Evolutionary conservation across 1,284 basidiomycete species (phyloP).

Genomic region (Agaricales sp.): DNA sequence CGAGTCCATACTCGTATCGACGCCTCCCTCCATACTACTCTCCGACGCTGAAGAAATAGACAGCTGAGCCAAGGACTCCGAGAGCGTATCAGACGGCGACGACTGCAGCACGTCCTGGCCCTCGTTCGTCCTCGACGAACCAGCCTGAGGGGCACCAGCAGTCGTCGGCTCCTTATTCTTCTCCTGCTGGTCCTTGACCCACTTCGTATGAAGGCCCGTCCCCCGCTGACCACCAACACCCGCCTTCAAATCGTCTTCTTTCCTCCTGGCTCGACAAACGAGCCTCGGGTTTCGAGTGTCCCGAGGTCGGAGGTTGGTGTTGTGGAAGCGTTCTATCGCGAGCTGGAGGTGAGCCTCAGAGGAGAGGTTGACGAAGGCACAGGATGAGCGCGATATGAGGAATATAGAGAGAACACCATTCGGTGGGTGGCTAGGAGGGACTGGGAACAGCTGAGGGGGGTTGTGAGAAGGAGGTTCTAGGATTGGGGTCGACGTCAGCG

Average conservation of each 20-base stretch:
- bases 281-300: slow-evolving; percentile 71
- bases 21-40: no score
- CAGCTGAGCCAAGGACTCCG: no score
- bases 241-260: slow-evolving; percentile 80
- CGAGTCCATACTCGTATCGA: no score
- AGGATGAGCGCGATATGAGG: slow-evolving; percentile 86
- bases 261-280: slow-evolving; percentile 78
- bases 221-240: slow-evolving; percentile 91
- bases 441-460: slow-evolving; percentile 9
- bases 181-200: slow-evolving; percentile 58
- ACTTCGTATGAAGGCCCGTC: slow-evolving; percentile 72
- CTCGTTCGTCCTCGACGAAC: no score
- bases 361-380: slow-evolving; percentile 88
- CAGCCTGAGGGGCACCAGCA: no score
- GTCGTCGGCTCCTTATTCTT: neutral
- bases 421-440: slow-evolving; percentile 30
- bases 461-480: slow-evolving; percentile 7
- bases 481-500: slow-evolving; percentile 11
- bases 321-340: slow-evolving; percentile 71
- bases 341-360: slow-evolving; percentile 50
- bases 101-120: no score
- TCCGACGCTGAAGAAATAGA: no score
- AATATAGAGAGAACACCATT: slow-evolving; percentile 71
- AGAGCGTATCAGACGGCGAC: no score
- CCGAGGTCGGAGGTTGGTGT: slow-evolving; percentile 47